Evolutionary conservation across 1,284 basidiomycete genomes (phyloP), one percentile per base, ranked within the genome.

Genomic region (Malassezia slooffiae): DNA sequence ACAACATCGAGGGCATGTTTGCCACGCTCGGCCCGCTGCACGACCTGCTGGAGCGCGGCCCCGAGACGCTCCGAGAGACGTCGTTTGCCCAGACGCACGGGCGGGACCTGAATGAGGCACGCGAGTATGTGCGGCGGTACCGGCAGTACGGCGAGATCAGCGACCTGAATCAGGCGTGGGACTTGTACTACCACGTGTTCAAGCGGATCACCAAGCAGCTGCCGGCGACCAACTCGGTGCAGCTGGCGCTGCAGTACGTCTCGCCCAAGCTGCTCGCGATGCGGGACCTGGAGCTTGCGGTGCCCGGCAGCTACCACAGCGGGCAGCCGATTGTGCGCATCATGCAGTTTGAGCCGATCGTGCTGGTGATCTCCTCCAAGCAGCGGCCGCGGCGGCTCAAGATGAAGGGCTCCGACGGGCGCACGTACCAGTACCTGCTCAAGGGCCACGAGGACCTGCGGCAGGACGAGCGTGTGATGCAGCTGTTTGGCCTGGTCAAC

Each of bases 401-500:
- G 29, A 75, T 97, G 56, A 83, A 81, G 60, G 93, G 93, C 10
- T 84, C 81, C 52, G 91, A 99, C 70, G 90, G 88, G 13, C 79
- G 81, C 59, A 89, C 95, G 58, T 95, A 97, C 67, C 82, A 89
- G 64, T 99, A 90, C 69, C 62, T 80, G 38, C 76, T 99, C 50
- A 99, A 99, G 76, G 91, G 89, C 78, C 91, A 96, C 72, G 93
- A 97, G 72, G 93, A 99, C 74, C 75, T 97, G 54, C 87, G 93
- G 40, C 93, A 97, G 72, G 93, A 99, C 70, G 93, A 99, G 70
- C 80, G 93, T 51, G 93, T 97, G 49, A 97, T 97, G 93, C 93
- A 99, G 71, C 77, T 97, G 10, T 97, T 97, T 71, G 86, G 91
- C 46, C 79, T 97, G 40, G 85, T 97, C 69, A 97, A 99, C 71